phyloP scores from a whole-genome alignment of 1,284 basidiomycete genomes.

The Pseudozyma hubeiensis region DNA sequence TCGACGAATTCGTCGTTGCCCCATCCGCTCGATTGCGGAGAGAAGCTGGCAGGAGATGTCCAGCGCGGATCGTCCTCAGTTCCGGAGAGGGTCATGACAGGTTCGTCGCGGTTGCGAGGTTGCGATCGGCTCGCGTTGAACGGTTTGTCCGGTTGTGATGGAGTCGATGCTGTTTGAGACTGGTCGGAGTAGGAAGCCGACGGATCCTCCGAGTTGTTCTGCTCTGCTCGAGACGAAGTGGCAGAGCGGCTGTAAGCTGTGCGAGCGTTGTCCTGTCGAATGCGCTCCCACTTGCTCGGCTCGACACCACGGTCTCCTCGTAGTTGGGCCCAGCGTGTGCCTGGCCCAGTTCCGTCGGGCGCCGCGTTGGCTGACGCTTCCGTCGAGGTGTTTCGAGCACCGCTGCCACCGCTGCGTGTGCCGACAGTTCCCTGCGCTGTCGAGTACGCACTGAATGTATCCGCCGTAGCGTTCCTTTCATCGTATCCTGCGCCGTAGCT shows the following conservation, averaged over 20 bases:
- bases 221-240: conserved; percentile 7
- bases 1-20: conserved; percentile 38
- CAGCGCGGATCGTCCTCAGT: conserved; percentile 43
- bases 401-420: background rate
- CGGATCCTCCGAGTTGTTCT: conserved; percentile 12
- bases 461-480: background rate
- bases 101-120: conserved; percentile 24
- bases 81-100: conserved; percentile 40
- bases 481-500: conserved; percentile 12
- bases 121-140: background rate
- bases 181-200: conserved; percentile 1
- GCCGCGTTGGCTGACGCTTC: background rate
- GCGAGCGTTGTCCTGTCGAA: conserved; percentile 54
- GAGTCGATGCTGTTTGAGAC: background rate
- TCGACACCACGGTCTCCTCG: conserved; percentile 45
- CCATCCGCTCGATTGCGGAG: conserved; percentile 38
- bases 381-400: background rate
- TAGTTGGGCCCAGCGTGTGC: conserved; percentile 48
- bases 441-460: conserved; percentile 24
- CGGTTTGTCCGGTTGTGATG: conserved; percentile 1
- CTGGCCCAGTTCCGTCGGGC: conserved; percentile 34
- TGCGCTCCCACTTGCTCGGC: conserved; percentile 55
- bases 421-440: conserved; percentile 8
- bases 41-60: conserved; percentile 30
- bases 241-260: conserved; percentile 33